These are phyloP conservation scores for Aspergillus novofumigatus DNA, from an alignment of 2,329 filamentous ascomycete genomes.

Conservation along the genomic window DNA sequence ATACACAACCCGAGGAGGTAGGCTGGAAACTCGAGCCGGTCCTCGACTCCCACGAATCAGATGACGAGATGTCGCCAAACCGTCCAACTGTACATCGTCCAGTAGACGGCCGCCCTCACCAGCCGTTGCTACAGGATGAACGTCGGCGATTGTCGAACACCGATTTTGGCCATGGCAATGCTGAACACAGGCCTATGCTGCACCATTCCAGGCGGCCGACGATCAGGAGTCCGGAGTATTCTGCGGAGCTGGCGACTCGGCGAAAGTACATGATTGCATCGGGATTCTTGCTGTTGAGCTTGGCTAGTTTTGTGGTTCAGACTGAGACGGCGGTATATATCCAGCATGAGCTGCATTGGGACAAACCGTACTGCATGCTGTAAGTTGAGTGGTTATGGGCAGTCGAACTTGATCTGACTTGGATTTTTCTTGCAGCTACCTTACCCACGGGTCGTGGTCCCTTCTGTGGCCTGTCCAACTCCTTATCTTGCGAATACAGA, in stretches of 20 bases:
- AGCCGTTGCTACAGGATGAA: constrained; percentile 53
- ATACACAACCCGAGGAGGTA: constrained; percentile 22
- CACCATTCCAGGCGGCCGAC: constrained; percentile 57
- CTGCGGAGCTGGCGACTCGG: constrained; percentile 61
- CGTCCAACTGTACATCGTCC: constrained; percentile 47
- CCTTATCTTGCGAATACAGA: constrained; percentile 72
- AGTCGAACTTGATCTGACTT: neutral
- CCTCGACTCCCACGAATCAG: constrained; percentile 36
- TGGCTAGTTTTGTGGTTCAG: constrained; percentile 87
- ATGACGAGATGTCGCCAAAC: constrained; percentile 43
- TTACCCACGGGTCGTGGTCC: constrained; percentile 92
- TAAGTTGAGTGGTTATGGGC: constrained; percentile 41
- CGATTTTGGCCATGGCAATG: constrained; percentile 24
- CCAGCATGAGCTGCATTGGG: constrained; percentile 85
- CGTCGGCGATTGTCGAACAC: constrained; percentile 34
- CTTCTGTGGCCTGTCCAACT: constrained; percentile 86
- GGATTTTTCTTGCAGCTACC: constrained; percentile 49
- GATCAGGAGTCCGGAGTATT: constrained; percentile 69
- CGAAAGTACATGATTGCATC: constrained; percentile 84
- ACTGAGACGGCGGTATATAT: constrained; percentile 95
- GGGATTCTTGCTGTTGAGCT: constrained; percentile 75
- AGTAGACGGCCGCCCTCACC: constrained; percentile 46
- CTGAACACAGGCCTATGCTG: constrained; percentile 36
- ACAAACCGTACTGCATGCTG: constrained; percentile 99
- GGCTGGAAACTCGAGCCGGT: constrained; percentile 31